phyloP scores from a whole-genome alignment of 2,329 filamentous ascomycete genomes.

The Penicillium sp. region DNA sequence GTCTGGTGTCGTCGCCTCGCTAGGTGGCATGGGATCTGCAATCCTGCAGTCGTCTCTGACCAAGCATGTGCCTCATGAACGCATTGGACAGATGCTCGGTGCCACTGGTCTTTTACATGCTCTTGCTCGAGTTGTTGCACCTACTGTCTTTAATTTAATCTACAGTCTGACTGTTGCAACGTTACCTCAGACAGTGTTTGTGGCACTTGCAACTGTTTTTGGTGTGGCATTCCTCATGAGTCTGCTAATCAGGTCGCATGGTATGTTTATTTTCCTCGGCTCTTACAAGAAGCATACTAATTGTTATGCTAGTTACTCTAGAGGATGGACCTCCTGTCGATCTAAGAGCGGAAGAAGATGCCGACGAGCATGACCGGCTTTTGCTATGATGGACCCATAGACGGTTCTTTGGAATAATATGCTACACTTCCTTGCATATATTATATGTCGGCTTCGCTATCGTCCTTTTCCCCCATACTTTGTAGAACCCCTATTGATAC shows the following conservation, averaged over 20 bases:
- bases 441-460: not conserved
- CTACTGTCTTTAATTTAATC: conserved; percentile 79
- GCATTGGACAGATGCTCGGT: conserved; percentile 82
- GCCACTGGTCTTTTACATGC: conserved; percentile 84
- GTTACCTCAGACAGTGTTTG: conserved; percentile 80
- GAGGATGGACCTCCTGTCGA: conserved; percentile 14
- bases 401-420: not conserved
- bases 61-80: conserved; percentile 83
- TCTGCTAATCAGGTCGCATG: conserved; percentile 69
- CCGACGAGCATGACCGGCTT: conserved; percentile 19
- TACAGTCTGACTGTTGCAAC: conserved; percentile 77
- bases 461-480: not conserved
- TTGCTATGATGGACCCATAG: conserved; percentile 3
- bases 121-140: conserved; percentile 73
- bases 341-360: conserved; percentile 20
- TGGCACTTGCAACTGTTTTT: conserved; percentile 69
- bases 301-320: conserved; percentile 20
- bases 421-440: conserved; percentile 1
- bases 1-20: conserved; percentile 69
- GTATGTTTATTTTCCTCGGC: conserved; percentile 54
- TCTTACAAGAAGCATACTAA: conserved; percentile 8
- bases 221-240: conserved; percentile 63
- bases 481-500: not conserved
- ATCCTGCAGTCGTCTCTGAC: conserved; percentile 81
- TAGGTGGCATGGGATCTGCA: conserved; percentile 83